Evolutionary conservation across 148 eudicot genomes (phyloP).

Genomic region (Cornus florida): DNA sequence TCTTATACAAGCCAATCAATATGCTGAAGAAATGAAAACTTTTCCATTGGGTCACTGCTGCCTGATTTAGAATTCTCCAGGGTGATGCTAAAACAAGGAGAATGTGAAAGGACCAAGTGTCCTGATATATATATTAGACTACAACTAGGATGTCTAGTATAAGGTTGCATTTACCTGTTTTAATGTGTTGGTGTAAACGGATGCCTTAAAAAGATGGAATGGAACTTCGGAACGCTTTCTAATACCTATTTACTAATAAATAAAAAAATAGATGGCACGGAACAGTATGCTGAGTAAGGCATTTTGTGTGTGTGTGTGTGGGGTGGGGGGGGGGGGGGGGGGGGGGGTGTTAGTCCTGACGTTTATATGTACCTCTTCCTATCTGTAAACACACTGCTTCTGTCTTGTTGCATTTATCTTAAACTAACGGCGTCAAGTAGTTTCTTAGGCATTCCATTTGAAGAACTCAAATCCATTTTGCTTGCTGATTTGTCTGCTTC

Average conservation of each 20-base stretch:
- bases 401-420: background rate
- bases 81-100: background rate
- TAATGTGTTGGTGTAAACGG: no score
- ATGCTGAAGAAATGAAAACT: background rate
- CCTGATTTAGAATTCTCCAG: background rate
- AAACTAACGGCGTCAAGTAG: background rate
- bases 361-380: background rate
- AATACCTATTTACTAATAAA: no score
- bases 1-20: background rate
- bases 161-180: background rate
- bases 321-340: no score
- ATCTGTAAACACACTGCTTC: background rate
- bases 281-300: background rate
- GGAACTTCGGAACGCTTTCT: background rate
- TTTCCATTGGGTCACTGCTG: background rate
- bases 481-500: background rate
- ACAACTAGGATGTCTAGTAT: background rate
- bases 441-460: background rate
- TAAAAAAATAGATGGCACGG: background rate
- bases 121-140: background rate
- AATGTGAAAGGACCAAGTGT: background rate
- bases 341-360: background rate
- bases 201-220: background rate
- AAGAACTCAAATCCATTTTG: background rate
- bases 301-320: no score